Base-by-base conservation (phyloP, 805 yeast genomes). In the Monosporozyma yasuniensis region DNA sequence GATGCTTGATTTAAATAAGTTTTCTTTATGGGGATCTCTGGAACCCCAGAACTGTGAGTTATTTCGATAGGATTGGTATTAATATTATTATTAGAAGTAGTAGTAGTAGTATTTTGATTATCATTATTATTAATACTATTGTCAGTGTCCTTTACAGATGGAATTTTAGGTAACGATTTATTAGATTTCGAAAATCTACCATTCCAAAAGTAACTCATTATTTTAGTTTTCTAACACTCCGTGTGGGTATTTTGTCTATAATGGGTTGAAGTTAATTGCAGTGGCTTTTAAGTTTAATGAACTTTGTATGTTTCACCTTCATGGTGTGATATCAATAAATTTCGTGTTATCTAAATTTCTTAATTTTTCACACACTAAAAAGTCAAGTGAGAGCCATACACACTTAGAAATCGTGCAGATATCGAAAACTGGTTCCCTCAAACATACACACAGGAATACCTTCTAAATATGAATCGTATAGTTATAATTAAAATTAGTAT, bases 121-220 rank as follows among this genome's bases (percentile, higher is more conserved):
- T n/a, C n/a, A n/a, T n/a, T n/a, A n/a, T n/a, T n/a, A n/a, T n/a
- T n/a, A n/a, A n/a, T n/a, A n/a, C n/a, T n/a, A n/a, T n/a, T n/a
- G n/a, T n/a, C n/a, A n/a, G 19, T 7, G 9, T 38, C 42, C 22
- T 38, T 11, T 21, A 38, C 42, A 12, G 42, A 5, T 21, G 42
- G 42, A 10, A 38, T 38, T 21, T 30, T 35, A 19, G 41, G 41
- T 34, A 35, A 14, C n/a, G 48, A 38, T 22, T 23, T 37, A 22
- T 46, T 46, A 9, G 42, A n/a, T 37, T 38, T 38, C 27, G 42
- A 38, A 21, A 21, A 45, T 22, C 44, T 47, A 3, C 37, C 28
- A 11, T 46, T 25, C 58, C 58, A 53, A 38, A 55, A 25, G 18
- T 51, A 52, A 12, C 35, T 32, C 35, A 32, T 32, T 32, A 12